A percentile compares a stretch with the other conserved stretches of the same genome.
Evolutionary conservation across 140 eudicot species (phyloP).

Genomic region (Stevia rebaudiana): DNA sequence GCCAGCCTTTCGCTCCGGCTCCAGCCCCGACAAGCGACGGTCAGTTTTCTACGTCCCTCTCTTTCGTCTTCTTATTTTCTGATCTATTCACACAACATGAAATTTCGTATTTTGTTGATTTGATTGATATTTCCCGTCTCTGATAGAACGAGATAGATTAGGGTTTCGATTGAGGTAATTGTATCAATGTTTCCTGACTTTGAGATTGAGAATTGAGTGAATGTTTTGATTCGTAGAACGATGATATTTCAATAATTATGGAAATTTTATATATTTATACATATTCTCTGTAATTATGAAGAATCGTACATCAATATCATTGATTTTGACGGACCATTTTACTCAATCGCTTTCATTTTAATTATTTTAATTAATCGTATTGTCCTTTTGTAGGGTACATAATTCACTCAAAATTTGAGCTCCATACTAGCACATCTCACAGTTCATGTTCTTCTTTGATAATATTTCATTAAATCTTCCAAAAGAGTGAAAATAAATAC

Average conservation of each 20-base stretch:
- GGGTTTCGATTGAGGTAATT: background rate
- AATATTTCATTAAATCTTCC: background rate
- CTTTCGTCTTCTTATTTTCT: background rate
- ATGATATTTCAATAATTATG: background rate
- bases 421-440: background rate
- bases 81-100: background rate
- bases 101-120: background rate
- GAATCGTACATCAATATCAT: background rate
- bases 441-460: background rate
- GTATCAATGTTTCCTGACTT: background rate
- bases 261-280: background rate
- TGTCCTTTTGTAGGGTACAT: background rate
- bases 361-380: background rate
- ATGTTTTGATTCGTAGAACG: constrained; percentile 8
- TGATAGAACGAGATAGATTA: background rate
- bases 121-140: background rate
- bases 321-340: constrained; percentile 1
- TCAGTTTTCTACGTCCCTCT: background rate
- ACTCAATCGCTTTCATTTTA: background rate
- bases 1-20: constrained; percentile 35
- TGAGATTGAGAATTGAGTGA: constrained; percentile 8
- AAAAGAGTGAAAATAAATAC: background rate
- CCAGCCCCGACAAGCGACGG: constrained; percentile 42
- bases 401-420: constrained; percentile 2
- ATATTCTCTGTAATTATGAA: constrained; percentile 1